These are phyloP conservation scores for Rhizopus arrhizus DNA, from an alignment of 371 early-diverging fungal genomes.

Conservation along the genomic window DNA sequence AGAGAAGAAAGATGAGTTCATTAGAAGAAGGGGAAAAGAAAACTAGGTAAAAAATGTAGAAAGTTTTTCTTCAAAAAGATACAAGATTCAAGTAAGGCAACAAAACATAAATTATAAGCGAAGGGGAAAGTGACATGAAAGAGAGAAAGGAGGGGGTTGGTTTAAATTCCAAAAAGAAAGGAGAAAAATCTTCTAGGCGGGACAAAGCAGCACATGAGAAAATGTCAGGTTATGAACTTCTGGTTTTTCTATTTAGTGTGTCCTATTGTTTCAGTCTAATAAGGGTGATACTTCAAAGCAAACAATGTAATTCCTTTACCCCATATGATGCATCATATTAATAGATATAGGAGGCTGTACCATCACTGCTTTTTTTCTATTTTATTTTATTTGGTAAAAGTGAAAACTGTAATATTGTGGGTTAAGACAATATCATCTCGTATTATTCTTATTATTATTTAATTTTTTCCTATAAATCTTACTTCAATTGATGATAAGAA, in stretches of 20 bases:
- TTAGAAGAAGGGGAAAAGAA: background rate
- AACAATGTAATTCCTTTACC: background rate
- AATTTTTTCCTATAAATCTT: no score
- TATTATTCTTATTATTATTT: no score
- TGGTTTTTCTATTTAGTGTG: background rate
- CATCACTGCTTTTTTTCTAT: no score
- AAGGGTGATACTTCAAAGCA: background rate
- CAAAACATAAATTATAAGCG: background rate
- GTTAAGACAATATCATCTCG: no score
- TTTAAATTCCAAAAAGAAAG: constrained; percentile 1
- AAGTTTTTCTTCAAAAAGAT: background rate
- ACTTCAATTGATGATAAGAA: no score
- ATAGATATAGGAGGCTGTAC: background rate
- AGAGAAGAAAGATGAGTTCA: no score
- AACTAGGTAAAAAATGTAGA: background rate
- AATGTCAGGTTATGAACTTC: background rate
- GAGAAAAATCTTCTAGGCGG: background rate
- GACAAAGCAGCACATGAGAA: background rate
- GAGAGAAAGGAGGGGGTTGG: background rate
- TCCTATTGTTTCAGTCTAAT: background rate
- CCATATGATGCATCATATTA: background rate
- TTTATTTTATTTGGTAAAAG: no score
- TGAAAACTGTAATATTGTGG: no score
- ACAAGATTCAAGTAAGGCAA: background rate
- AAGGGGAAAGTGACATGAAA: background rate